Conservation (phyloP, 345 rosid species). For the Syzygium jambos region DNA sequence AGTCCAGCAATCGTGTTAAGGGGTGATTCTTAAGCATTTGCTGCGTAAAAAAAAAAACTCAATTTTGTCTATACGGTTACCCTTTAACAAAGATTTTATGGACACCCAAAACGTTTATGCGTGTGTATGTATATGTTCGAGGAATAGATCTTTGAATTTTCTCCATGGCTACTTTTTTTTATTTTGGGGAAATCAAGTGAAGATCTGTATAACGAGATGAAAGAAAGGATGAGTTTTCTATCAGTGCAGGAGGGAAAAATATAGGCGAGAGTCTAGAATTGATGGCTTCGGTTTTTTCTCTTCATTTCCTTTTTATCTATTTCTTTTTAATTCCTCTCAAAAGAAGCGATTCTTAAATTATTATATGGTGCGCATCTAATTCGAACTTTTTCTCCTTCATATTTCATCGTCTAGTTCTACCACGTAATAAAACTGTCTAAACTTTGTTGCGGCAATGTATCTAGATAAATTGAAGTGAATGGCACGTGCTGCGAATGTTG, state of each 20-base stretch:
- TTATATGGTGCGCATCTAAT: background rate
- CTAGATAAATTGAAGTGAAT: background rate
- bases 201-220: background rate
- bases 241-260: background rate
- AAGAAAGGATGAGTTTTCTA: background rate
- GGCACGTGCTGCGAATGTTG: background rate
- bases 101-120: background rate
- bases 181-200: background rate
- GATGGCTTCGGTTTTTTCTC: background rate
- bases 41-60: background rate
- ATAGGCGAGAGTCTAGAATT: background rate
- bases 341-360: background rate
- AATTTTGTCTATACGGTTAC: background rate
- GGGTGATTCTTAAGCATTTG: background rate
- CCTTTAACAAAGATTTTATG: background rate
- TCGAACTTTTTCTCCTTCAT: fast-evolving
- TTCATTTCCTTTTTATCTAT: background rate
- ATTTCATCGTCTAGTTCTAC: background rate
- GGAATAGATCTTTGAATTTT: background rate
- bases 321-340: background rate
- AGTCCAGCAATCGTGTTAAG: background rate
- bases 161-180: background rate
- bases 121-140: background rate
- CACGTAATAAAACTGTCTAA: background rate
- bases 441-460: background rate